These are phyloP conservation scores for Panicum virgatum DNA, from an alignment of 202 grass and related monocot genomes.

Conservation along the genomic window DNA sequence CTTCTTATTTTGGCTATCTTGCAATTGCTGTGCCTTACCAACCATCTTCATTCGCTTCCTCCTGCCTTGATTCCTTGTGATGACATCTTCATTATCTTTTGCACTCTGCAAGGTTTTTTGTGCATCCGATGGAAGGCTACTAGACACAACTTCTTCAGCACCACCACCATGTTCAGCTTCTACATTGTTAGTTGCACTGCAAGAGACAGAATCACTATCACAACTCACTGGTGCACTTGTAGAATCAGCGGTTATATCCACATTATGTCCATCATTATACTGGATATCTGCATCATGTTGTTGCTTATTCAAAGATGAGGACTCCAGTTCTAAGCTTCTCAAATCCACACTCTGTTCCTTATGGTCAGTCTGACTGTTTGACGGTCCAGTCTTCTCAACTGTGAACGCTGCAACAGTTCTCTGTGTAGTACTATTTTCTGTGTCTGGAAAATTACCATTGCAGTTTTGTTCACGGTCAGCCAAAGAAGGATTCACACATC, in stretches of 20 bases:
- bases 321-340: constrained; percentile 37
- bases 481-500: constrained; percentile 35
- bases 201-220: constrained; percentile 37
- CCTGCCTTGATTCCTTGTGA: constrained; percentile 39
- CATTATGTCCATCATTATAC: constrained; percentile 37
- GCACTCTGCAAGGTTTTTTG: constrained; percentile 35
- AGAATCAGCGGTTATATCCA: constrained; percentile 38
- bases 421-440: constrained; percentile 31
- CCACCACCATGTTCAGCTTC: constrained; percentile 43
- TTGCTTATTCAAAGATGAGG: constrained; percentile 41
- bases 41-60: constrained; percentile 49
- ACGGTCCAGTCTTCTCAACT: constrained; percentile 29
- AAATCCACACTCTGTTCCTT: constrained; percentile 32
- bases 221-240: constrained; percentile 40
- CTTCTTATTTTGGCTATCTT: constrained; percentile 47
- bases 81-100: constrained; percentile 45
- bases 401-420: not conserved
- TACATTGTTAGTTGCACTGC: constrained; percentile 44
- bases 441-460: constrained; percentile 17
- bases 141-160: constrained; percentile 41
- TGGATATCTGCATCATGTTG: constrained; percentile 16
- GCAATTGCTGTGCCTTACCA: constrained; percentile 33
- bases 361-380: constrained; percentile 24
- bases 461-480: constrained; percentile 40
- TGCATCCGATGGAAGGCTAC: constrained; percentile 38